phyloP scores from a whole-genome alignment of 305 asterid genomes.

The Withania somnifera region DNA sequence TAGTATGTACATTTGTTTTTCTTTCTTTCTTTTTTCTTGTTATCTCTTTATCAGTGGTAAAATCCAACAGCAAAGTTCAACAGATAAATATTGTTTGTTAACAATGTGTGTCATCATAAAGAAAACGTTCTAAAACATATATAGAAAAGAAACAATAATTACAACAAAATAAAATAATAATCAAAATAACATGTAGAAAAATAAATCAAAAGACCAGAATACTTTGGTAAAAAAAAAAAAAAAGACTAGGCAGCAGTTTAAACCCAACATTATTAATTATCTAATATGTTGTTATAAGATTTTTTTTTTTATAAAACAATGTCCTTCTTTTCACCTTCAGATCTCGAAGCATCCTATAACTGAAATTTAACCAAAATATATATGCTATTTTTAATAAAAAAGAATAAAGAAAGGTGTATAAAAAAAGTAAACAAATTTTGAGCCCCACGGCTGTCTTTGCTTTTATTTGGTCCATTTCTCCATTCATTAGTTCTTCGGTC shows the following conservation, averaged over 20 bases:
- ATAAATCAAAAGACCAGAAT: too few species aligned
- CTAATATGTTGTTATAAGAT: neutral
- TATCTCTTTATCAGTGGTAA: too few species aligned
- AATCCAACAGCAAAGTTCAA: neutral
- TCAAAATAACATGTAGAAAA: too few species aligned
- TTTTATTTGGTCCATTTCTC: constrained; percentile 1
- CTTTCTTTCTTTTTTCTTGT: too few species aligned
- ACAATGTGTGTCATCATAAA: too few species aligned
- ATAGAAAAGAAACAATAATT: neutral
- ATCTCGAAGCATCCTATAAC: neutral
- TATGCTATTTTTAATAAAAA: neutral
- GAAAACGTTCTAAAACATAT: neutral
- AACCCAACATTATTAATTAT: neutral
- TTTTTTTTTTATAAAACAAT: too few species aligned
- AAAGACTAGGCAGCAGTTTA: too few species aligned
- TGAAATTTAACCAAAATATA: neutral
- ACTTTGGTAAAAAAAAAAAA: too few species aligned
- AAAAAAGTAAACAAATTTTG: neutral
- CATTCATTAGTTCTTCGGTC: neutral
- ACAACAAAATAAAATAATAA: neutral
- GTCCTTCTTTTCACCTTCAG: neutral
- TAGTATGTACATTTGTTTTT: too few species aligned
- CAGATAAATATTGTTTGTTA: neutral
- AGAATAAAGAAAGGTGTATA: neutral
- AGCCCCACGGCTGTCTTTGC: neutral